Base-by-base conservation (phyloP, 2,329 filamentous ascomycete species). In the Fusarium sp. region DNA sequence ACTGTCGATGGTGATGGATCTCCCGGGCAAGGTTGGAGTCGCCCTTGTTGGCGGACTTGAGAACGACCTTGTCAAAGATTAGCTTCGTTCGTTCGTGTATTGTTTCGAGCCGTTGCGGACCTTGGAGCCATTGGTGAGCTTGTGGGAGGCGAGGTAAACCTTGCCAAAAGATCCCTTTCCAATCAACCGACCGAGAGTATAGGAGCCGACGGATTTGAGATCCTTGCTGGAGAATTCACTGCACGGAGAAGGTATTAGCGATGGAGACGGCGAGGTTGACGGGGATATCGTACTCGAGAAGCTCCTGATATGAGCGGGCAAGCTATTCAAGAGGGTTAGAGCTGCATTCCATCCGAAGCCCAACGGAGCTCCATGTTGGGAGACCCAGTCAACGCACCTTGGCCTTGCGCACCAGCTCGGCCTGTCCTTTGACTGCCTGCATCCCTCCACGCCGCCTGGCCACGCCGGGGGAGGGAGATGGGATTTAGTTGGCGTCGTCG, bases 81-180 rank as follows among this genome's bases (percentile, higher is more conserved):
- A 73, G 71, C 35, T 50, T 42, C 27, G 27, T n/a, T 40, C 33
- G 25, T 36, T 62, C 60, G 38, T 3, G 40, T 20, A n/a, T n/a
- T 22, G 22, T 11, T 36, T 36, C 16, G 54, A 50, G 35, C 33
- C 35, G 38, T 64, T 20, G 59, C 87, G 71, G 80, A 96, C 95
- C 91, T 98, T 98, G 81, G 95, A 98, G 80, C 95, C 96, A 91
- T 98, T 98, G 80, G 95, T 98, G 83, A 99, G 94, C 84, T 98
- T 98, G 84, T 99, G 97, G 54, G 92, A 91, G 68, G 96, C 97
- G 68, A 99, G 89, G 83, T 99, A 99, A 79, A 99, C 97, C 85
- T 98, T 98, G 79, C 97, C 97, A 84, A 99, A 99, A 74, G 95
- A 98, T 67, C 97, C 97, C 82, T 98, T 99, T 76, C 97, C 97